These are phyloP conservation scores for Mortierella hygrophila DNA, from an alignment of 192 early-diverging fungal species.

Conservation along the genomic window DNA sequence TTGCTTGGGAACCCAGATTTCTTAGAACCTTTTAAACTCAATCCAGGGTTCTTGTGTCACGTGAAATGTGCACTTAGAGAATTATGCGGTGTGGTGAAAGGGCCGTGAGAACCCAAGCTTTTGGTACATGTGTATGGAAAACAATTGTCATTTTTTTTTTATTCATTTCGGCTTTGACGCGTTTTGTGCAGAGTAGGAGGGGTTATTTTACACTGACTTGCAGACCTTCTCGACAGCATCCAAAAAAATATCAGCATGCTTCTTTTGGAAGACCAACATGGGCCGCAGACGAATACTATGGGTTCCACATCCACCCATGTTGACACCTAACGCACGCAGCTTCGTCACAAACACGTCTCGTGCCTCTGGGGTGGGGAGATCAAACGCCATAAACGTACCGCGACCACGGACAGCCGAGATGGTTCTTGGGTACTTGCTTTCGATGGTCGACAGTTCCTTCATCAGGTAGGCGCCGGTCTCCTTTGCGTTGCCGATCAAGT, in stretches of 20 bases:
- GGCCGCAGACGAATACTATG: slow-evolving; percentile 72
- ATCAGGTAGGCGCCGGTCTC: slow-evolving; percentile 68
- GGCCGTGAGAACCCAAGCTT: too few relatives aligned
- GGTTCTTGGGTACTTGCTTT: slow-evolving; percentile 58
- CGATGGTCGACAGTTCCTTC: slow-evolving; percentile 63
- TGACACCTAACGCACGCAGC: slow-evolving; percentile 73
- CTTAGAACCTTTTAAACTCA: too few relatives aligned
- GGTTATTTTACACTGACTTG: neutral
- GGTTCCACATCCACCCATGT: slow-evolving; percentile 78
- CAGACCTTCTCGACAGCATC: slow-evolving; percentile 66
- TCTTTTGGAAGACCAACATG: slow-evolving; percentile 77
- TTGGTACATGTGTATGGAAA: too few relatives aligned
- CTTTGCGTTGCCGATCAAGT: slow-evolving; percentile 64
- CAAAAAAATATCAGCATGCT: slow-evolving; percentile 78
- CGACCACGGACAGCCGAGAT: slow-evolving; percentile 71
- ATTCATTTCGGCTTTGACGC: neutral
- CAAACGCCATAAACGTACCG: slow-evolving; percentile 81
- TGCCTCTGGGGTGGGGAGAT: slow-evolving; percentile 61
- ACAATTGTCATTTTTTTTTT: too few relatives aligned
- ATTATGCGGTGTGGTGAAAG: too few relatives aligned
- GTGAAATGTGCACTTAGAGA: too few relatives aligned
- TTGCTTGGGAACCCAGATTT: too few relatives aligned
- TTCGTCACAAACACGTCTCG: slow-evolving; percentile 67
- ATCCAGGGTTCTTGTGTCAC: too few relatives aligned
- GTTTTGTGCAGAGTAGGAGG: too few relatives aligned